phyloP scores from a whole-genome alignment of 192 early-diverging fungal genomes.

The Backusella westeae region DNA sequence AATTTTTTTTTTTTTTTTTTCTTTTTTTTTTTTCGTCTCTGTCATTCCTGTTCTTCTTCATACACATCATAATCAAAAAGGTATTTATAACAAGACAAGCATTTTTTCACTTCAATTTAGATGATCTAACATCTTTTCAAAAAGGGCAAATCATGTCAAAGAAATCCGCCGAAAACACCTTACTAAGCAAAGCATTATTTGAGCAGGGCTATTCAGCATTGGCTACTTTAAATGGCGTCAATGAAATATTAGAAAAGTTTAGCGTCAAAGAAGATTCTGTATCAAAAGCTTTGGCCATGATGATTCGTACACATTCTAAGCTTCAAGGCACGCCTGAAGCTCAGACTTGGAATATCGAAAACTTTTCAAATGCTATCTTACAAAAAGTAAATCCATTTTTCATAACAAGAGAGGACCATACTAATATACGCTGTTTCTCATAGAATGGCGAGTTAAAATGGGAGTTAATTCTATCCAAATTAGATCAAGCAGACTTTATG shows the following conservation, averaged over 20 bases:
- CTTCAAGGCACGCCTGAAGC: slow-evolving; percentile 26
- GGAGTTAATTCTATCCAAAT: slow-evolving; percentile 52
- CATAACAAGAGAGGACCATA: no score
- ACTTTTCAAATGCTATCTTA: slow-evolving; percentile 24
- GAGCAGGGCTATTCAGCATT: slow-evolving; percentile 15
- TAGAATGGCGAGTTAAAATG: slow-evolving; percentile 60
- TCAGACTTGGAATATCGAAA: slow-evolving; percentile 35
- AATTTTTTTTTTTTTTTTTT: no score
- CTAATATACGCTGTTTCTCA: no score
- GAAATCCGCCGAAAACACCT: slow-evolving; percentile 7
- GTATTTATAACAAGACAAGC: background rate
- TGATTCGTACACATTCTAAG: slow-evolving; percentile 45
- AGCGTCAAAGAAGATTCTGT: slow-evolving; percentile 44
- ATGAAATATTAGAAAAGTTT: slow-evolving; percentile 7
- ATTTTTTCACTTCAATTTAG: background rate
- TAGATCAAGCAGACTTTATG: slow-evolving; percentile 63
- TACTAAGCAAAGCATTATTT: slow-evolving; percentile 11
- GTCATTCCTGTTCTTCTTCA: background rate
- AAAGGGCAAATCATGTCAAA: slow-evolving; percentile 6
- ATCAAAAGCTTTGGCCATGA: slow-evolving; percentile 60
- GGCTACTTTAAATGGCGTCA: slow-evolving; percentile 6
- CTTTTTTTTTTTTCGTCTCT: background rate
- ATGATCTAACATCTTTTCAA: background rate
- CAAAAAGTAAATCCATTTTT: slow-evolving; percentile 19
- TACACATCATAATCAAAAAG: background rate